Evolutionary conservation across 192 early-diverging fungal genomes (phyloP).

Genomic region (Rhizoclosmatium globosum): DNA sequence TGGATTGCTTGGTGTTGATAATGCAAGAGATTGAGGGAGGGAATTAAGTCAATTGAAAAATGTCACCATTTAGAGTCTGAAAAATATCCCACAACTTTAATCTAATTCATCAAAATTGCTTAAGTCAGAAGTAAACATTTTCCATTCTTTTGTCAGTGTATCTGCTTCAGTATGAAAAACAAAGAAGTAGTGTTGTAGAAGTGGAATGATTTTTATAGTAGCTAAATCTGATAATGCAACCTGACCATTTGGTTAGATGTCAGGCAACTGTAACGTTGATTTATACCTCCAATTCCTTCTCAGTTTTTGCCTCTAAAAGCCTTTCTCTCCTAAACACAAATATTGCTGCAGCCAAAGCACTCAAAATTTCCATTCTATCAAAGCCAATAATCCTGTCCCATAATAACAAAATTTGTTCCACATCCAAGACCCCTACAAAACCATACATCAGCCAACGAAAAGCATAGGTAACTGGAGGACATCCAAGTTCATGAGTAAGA

Average conservation of each 20-base stretch:
- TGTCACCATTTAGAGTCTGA: too few relatives aligned
- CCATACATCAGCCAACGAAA: slow-evolving; percentile 63
- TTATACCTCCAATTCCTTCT: slow-evolving; percentile 56
- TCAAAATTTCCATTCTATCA: slow-evolving; percentile 48
- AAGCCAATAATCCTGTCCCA: slow-evolving; percentile 67
- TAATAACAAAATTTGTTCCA: slow-evolving; percentile 61
- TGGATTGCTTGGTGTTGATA: too few relatives aligned
- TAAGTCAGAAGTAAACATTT: neutral
- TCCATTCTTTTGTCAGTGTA: neutral
- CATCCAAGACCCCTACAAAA: slow-evolving; percentile 63
- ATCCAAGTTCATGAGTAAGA: slow-evolving; percentile 42
- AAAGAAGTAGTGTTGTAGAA: slow-evolving; percentile 48
- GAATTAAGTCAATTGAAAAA: too few relatives aligned
- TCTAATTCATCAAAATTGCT: neutral
- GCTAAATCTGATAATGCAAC: slow-evolving; percentile 44
- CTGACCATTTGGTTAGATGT: neutral
- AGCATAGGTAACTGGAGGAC: slow-evolving; percentile 50
- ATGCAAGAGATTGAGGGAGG: too few relatives aligned
- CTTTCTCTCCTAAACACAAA: slow-evolving; percentile 52
- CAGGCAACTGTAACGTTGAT: neutral
- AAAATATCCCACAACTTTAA: neutral
- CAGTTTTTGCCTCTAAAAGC: slow-evolving; percentile 39
- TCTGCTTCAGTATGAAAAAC: neutral
- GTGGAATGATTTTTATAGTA: slow-evolving; percentile 47
- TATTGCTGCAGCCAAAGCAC: slow-evolving; percentile 49